Base-by-base conservation (phyloP, 2,329 filamentous ascomycete genomes). In the Ceratocystis colombiana region DNA sequence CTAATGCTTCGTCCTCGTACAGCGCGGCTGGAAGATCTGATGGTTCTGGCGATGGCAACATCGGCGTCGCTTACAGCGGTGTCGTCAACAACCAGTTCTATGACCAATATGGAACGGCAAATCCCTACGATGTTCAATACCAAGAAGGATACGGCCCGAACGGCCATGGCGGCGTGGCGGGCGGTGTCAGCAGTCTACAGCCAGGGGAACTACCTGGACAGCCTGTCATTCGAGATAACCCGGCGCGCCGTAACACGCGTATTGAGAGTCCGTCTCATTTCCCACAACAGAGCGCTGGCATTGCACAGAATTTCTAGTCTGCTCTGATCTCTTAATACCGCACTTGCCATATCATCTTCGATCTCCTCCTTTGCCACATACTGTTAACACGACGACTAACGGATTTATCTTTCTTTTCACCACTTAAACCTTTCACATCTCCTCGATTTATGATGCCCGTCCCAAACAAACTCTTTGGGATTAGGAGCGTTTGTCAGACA, bases 1-100 rank as follows among this genome's bases (percentile, higher is more conserved):
- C 93, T 5, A 97, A 97, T 73, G 94, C 94, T 5, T 99, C 94
- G 0, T 97, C 94, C 0, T 92, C 90, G 1, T 99, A 97, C 77
- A 96, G 92, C 70, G 88, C 87, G 12, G 88, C 85, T 6, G 86
- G 85, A 57, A 84, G 84, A 68, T 96, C 93, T 0, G 86, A 88
- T 67, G 83, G 81, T 8, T 88, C 85, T 12, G 84, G 86, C 25
- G 77, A 69, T 75, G 37, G 74, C 74, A 64, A 75, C 77, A 65
- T 79, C 77, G 50, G 75, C 76, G 20, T 75, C 77, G 78, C 78
- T 46, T 83, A 82, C 71, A 77, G 78, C 53, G 76, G 76, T 46
- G 76, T 76, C 46, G 50, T 73, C 20, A 79, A 82, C 15, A 77
- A 77, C 62, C 73, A 73, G 37, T 75, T 75, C 63, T 80, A 82